These are phyloP conservation scores for Datura wrightii DNA, from an alignment of 257 asterid species.

Conservation along the genomic window DNA sequence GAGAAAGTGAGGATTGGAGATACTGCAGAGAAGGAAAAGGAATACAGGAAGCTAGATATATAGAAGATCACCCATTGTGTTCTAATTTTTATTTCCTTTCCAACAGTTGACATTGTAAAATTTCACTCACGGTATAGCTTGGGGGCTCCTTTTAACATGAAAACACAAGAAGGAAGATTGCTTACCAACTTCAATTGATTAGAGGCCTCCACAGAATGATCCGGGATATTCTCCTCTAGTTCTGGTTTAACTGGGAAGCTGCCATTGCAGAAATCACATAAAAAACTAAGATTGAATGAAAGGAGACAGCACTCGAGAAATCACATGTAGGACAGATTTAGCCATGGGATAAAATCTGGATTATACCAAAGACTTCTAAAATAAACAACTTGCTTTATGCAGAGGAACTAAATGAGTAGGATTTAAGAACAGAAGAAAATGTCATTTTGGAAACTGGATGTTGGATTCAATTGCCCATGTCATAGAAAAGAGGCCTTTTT, in stretches of 20 bases:
- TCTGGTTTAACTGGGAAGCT: slow-evolving; percentile 69
- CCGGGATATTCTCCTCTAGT: slow-evolving; percentile 48
- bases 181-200: slow-evolving; percentile 62
- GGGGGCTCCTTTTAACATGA: slow-evolving; percentile 21
- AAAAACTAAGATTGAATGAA: slow-evolving; percentile 23
- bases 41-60: neutral
- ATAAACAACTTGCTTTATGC: neutral
- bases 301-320: neutral
- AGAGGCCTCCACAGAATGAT: slow-evolving; percentile 50
- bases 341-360: neutral
- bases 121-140: neutral
- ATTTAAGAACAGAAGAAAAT: slow-evolving; percentile 33
- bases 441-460: neutral
- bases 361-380: neutral
- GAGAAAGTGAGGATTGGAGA: neutral
- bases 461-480: slow-evolving; percentile 40
- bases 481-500: slow-evolving; percentile 31
- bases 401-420: neutral
- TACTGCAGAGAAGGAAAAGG: neutral
- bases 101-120: neutral
- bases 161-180: slow-evolving; percentile 30
- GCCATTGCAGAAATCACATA: slow-evolving; percentile 43
- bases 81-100: neutral
- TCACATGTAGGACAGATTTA: slow-evolving; percentile 17
- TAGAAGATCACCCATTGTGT: neutral